phyloP scores from a whole-genome alignment of 192 early-diverging fungal genomes.

The Linnemannia schmuckeri region DNA sequence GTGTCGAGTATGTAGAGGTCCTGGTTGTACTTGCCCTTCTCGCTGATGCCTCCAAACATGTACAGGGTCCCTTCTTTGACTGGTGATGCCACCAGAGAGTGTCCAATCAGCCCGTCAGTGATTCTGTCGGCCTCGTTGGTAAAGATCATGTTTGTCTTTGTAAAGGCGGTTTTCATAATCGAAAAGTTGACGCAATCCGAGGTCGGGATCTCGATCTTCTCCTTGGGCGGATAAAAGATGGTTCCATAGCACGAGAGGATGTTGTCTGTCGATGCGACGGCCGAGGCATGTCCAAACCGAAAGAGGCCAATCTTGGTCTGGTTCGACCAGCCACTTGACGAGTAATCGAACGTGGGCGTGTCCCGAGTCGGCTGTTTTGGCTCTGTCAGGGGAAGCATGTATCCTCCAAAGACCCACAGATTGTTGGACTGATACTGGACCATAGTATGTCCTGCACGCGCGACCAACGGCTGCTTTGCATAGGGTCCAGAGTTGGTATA shows the following conservation, averaged over 20 bases:
- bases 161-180: neutral
- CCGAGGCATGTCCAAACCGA: conserved; percentile 38
- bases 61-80: conserved; percentile 4
- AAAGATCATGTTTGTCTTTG: conserved; percentile 7
- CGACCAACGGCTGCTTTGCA: neutral
- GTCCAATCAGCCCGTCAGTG: conserved; percentile 3
- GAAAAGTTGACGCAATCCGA: conserved; percentile 40
- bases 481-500: neutral
- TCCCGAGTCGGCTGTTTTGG: neutral
- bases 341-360: conserved; percentile 22
- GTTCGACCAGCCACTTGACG: conserved; percentile 12
- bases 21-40: neutral
- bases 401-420: conserved; percentile 33
- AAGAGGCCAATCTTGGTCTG: conserved; percentile 2
- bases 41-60: conserved; percentile 43
- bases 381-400: neutral
- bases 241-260: conserved; percentile 38
- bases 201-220: neutral
- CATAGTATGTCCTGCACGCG: conserved; percentile 15
- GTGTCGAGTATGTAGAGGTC: conserved; percentile 35
- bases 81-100: conserved; percentile 9
- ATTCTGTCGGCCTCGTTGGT: conserved; percentile 9
- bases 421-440: conserved; percentile 33
- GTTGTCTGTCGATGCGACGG: conserved; percentile 8
- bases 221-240: neutral